Evolutionary conservation across 345 rosid genomes (phyloP).

Genomic region (Noccaea bulbosa): DNA sequence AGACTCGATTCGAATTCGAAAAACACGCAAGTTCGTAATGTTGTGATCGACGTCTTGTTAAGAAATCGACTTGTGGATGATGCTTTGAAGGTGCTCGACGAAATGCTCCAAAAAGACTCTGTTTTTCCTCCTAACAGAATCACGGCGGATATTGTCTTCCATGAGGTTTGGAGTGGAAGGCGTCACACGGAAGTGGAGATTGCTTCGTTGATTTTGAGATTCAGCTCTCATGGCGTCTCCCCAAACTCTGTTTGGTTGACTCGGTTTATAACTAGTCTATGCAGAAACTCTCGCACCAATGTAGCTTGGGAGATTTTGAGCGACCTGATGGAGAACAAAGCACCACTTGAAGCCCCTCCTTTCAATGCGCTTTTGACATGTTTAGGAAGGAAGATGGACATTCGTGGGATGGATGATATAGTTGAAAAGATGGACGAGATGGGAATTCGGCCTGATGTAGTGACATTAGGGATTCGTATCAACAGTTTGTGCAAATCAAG

Average conservation of each 20-base stretch:
- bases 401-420: constrained; percentile 59
- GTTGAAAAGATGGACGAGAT: constrained; percentile 61
- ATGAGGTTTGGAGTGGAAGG: constrained; percentile 45
- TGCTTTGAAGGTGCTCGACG: constrained; percentile 83
- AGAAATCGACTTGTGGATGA: constrained; percentile 48
- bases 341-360: constrained; percentile 51
- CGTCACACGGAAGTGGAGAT: constrained; percentile 48
- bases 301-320: constrained; percentile 56
- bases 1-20: constrained; percentile 46
- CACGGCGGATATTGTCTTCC: constrained; percentile 56
- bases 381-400: constrained; percentile 54
- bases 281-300: constrained; percentile 45
- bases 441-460: constrained; percentile 54
- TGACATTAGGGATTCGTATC: constrained; percentile 70
- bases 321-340: constrained; percentile 53
- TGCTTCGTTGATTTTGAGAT: constrained; percentile 50
- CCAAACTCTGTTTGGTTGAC: constrained; percentile 53
- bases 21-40: constrained; percentile 55
- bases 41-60: constrained; percentile 43
- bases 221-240: constrained; percentile 54
- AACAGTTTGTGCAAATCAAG: constrained; percentile 63
- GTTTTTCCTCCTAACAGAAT: constrained; percentile 50
- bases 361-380: constrained; percentile 67
- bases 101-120: constrained; percentile 63
- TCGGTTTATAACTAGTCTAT: constrained; percentile 53